These are phyloP conservation scores for Neurospora sp. DNA, from an alignment of 495 filamentous ascomycete genomes.

Conservation along the genomic window DNA sequence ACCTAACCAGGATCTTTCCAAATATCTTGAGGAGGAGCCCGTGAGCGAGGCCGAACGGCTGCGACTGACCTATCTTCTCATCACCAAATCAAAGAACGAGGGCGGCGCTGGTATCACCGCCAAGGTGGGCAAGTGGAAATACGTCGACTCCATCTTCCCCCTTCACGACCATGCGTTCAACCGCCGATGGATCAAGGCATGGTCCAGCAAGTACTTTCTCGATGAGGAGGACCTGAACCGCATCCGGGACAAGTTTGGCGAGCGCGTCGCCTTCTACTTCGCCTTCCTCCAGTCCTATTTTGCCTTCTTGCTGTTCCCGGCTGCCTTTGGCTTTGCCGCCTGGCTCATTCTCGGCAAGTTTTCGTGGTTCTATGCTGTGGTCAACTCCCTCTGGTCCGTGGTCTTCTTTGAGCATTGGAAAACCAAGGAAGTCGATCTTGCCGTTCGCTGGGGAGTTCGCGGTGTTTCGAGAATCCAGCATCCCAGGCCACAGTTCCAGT, in stretches of 20 bases:
- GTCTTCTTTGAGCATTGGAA: conserved; percentile 97
- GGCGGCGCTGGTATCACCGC: conserved; percentile 88
- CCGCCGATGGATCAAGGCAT: conserved; percentile 79
- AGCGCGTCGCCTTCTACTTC: conserved; percentile 95
- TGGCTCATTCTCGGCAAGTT: conserved; percentile 80
- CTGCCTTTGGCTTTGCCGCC: conserved; percentile 66
- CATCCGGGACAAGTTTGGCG: conserved; percentile 83
- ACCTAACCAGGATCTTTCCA: conserved; percentile 63
- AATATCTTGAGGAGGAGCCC: conserved; percentile 53
- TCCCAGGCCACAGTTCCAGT: conserved; percentile 65
- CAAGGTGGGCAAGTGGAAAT: conserved; percentile 71
- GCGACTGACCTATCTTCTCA: conserved; percentile 74
- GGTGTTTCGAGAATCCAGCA: conserved; percentile 75
- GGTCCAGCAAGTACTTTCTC: conserved; percentile 74
- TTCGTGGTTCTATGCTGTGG: conserved; percentile 71
- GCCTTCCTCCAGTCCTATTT: conserved; percentile 93
- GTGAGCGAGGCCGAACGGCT: conserved; percentile 82
- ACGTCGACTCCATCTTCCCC: conserved; percentile 76
- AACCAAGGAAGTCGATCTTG: conserved; percentile 82
- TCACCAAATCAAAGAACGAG: conserved; percentile 68
- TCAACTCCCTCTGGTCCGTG: conserved; percentile 79
- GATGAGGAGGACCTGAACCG: conserved; percentile 66
- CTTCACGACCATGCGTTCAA: conserved; percentile 85
- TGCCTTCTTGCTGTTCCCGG: conserved; percentile 73
- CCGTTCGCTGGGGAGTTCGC: conserved; percentile 84